Evolutionary conservation across 2,329 filamentous ascomycete genomes (phyloP), one percentile per base, ranked within the genome.

Genomic region (Didymellaceae sp.): DNA sequence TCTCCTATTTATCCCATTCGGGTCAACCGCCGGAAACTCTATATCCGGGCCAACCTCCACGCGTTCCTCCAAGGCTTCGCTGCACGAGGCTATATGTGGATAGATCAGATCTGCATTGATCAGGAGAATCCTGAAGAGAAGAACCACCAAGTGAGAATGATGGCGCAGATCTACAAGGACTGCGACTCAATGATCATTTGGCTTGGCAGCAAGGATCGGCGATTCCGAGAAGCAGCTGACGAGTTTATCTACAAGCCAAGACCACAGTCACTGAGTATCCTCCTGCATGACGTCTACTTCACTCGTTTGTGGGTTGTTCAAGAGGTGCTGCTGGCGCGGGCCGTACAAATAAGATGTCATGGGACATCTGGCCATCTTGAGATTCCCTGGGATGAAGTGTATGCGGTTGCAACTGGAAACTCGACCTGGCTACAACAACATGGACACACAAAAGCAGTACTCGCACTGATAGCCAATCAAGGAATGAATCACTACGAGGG

Each of bases 81-180:
- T 13, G 28, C 8, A 6, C 40, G 30, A 8, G 20, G n/a, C 7
- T 35, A 45, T 13, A 35, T 45, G 7, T 45, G 41, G 41, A 30
- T 45, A 10, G 45, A 49, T n/a, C 45, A 49, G 24, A 43, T 49
- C 17, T 43, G 31, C 17, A 49, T 49, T 11, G 38, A 43, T 26
- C 45, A 49, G 17, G 32, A 25, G 11, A 49, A 49, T 14, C 14
- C 16, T 6, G 25, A 38, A 9, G 45, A 49, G 32, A 14, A 17
- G n/a, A 49, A 43, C 25, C 32, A 43, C n/a, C 45, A 49, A 11
- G 45, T 49, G 1, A n/a, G 14, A 6, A 34, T 49, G 24, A 49
- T 49, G 45, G 16, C 38, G 4, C 24, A 31, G 8, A 49, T 43
- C 22, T 49, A 49, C 25, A 30, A 28, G 6, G 11, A 43, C 6